Conservation (phyloP, 257 asterid species). For the Przewalskia tangutica region DNA sequence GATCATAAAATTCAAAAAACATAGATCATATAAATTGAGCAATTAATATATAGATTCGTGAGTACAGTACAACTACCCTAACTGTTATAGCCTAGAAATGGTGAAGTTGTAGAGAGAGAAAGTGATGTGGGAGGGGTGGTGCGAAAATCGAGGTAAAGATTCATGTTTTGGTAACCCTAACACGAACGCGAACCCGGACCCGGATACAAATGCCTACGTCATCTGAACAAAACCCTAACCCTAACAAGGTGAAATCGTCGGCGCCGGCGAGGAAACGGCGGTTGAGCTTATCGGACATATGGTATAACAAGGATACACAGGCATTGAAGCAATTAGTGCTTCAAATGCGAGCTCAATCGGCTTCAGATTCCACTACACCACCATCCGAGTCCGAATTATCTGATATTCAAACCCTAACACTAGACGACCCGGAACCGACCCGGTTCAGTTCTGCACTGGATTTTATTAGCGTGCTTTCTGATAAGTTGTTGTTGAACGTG, state of each 20-base stretch:
- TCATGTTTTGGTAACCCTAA: slow-evolving; percentile 28
- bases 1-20: no score
- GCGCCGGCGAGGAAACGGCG: slow-evolving; percentile 31
- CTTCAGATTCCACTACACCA: slow-evolving; percentile 55
- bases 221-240: slow-evolving; percentile 26
- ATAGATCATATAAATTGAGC: no score
- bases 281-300: slow-evolving; percentile 40
- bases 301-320: slow-evolving; percentile 36
- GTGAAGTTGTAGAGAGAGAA: background rate
- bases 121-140: background rate
- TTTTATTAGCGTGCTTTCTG: slow-evolving; percentile 42
- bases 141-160: slow-evolving; percentile 21
- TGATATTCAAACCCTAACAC: slow-evolving; percentile 34
- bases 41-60: background rate
- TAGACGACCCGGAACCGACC: slow-evolving; percentile 17
- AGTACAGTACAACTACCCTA: background rate
- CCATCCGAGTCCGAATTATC: slow-evolving; percentile 55
- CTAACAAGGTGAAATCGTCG: slow-evolving; percentile 4
- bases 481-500: slow-evolving; percentile 45
- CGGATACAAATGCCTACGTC: slow-evolving; percentile 32
- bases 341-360: slow-evolving; percentile 55
- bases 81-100: background rate
- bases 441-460: slow-evolving; percentile 17
- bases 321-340: slow-evolving; percentile 48
- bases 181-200: slow-evolving; percentile 23